Evolutionary conservation across 2,329 filamentous ascomycete species (phyloP).

Genomic region (Dryadomyces quercivorus): DNA sequence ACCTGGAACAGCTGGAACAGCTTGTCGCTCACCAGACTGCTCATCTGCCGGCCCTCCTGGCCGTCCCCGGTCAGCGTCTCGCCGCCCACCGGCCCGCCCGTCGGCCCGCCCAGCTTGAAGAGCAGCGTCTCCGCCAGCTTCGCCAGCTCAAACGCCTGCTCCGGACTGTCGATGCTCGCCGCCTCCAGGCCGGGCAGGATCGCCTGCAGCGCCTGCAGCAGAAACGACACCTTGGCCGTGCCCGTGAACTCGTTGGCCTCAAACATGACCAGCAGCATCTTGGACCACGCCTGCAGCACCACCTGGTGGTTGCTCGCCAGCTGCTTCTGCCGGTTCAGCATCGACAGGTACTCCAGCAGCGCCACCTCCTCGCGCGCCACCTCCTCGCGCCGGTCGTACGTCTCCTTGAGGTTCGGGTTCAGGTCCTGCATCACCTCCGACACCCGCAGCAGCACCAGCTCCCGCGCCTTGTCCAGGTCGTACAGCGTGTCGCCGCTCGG

Average conservation of each 20-base stretch:
- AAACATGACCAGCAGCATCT: conserved; percentile 71
- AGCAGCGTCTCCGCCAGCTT: conserved; percentile 62
- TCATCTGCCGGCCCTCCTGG: conserved; percentile 32
- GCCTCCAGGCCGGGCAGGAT: conserved; percentile 79
- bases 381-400: conserved; percentile 29
- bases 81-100: neutral
- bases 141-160: conserved; percentile 64
- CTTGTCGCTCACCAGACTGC: conserved; percentile 75
- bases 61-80: conserved; percentile 16
- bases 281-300: conserved; percentile 72
- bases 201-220: conserved; percentile 76
- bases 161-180: conserved; percentile 55
- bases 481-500: conserved; percentile 43
- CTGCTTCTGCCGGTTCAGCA: conserved; percentile 50
- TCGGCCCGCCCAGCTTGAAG: conserved; percentile 52
- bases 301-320: conserved; percentile 46
- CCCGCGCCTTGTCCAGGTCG: conserved; percentile 57
- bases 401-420: conserved; percentile 16
- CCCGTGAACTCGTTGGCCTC: conserved; percentile 70
- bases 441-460: conserved; percentile 60
- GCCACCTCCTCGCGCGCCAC: conserved; percentile 46
- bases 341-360: conserved; percentile 49
- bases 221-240: conserved; percentile 60
- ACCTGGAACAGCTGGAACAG: conserved; percentile 86
- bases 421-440: conserved; percentile 36